Percentiles rank a stretch among this genome's conserved stretches.
These are phyloP conservation scores for Pichia phayaonensis DNA, from an alignment of 805 yeast species.

Conservation along the genomic window DNA sequence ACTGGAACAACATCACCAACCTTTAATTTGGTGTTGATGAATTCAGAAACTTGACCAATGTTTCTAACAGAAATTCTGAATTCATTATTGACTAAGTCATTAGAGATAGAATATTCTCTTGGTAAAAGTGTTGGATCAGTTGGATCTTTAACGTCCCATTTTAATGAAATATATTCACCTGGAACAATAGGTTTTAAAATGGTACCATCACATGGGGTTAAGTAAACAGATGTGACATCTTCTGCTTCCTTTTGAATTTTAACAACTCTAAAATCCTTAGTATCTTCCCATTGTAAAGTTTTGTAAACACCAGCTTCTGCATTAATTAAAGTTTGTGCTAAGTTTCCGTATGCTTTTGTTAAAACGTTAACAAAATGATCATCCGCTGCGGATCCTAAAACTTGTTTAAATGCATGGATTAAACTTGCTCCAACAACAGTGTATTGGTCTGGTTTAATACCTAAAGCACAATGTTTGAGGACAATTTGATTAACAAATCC, in stretches of 20 bases:
- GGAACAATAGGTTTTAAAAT: constrained; percentile 19
- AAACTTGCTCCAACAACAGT: constrained; percentile 55
- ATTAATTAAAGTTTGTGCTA: constrained; percentile 53
- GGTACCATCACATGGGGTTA: constrained; percentile 37
- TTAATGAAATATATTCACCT: constrained; percentile 41
- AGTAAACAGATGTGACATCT: constrained; percentile 44
- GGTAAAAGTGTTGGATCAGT: constrained; percentile 25
- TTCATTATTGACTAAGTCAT: constrained; percentile 28
- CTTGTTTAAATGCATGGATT: constrained; percentile 44
- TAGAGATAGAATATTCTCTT: constrained; percentile 56
- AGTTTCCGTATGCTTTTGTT: constrained; percentile 54
- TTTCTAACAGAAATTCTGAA: constrained; percentile 54
- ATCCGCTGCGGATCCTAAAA: constrained; percentile 55
- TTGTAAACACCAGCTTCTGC: constrained; percentile 44
- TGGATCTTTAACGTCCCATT: constrained; percentile 30
- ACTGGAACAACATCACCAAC: constrained; percentile 43
- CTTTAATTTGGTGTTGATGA: constrained; percentile 38
- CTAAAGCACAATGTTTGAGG: constrained; percentile 59
- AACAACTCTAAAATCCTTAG: constrained; percentile 42
- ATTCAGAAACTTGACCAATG: constrained; percentile 46
- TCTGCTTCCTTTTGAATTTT: constrained; percentile 36
- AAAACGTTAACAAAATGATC: constrained; percentile 54
- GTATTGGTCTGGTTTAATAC: constrained; percentile 57
- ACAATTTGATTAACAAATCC: constrained; percentile 53
- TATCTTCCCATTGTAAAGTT: constrained; percentile 45